Base-by-base conservation (phyloP, 2,329 filamentous ascomycete genomes). In the Aspergillus tamarii region DNA sequence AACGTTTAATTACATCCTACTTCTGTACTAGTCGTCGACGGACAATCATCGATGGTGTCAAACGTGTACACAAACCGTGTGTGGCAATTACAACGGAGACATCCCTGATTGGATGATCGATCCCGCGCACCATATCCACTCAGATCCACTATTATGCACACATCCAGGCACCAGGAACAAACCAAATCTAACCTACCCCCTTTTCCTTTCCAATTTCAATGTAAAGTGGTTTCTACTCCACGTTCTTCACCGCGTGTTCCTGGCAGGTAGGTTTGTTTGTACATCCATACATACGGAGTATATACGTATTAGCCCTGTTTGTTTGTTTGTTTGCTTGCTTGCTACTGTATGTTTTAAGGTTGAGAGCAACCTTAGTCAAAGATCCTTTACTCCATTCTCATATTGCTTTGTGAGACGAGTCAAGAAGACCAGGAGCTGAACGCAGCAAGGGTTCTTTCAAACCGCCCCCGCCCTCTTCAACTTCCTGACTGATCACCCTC, bases 221-320 rank as follows among this genome's bases (percentile, higher is more conserved):
- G 16, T 19, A 3, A 3, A 4, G 32, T 34, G 32, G 32, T 34
- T 41, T 55, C 14, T 39, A 23, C 52, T 55, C 52, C 52, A 54
- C 52, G 52, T 54, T 54, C 30, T 54, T 34, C 52, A n/a, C 30
- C 30, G 52, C 19, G 32, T 34, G 52, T 54, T 54, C 52, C 52
- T 34, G 30, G n/a, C 39, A 41, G 39, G 16, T 41, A 41, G 39
- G 36, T 39, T n/a, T n/a, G n/a, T 26, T 26, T 5, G 26, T 26
- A 26, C 26, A 26, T 26, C 26, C 3, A 26, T 26, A 26, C 26
- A 26, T 26, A 26, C 26, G 26, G 26, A 19, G 16, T 41, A 19
- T 19, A 14, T 19, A 19, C 16, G 34, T 41, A 8, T 4, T 16
- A 39, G 36, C 36, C 16, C 16, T 19, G 39, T n/a, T 41, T 41